Conservation (phyloP, 257 asterid species). For the Solanum stenotomum region DNA sequence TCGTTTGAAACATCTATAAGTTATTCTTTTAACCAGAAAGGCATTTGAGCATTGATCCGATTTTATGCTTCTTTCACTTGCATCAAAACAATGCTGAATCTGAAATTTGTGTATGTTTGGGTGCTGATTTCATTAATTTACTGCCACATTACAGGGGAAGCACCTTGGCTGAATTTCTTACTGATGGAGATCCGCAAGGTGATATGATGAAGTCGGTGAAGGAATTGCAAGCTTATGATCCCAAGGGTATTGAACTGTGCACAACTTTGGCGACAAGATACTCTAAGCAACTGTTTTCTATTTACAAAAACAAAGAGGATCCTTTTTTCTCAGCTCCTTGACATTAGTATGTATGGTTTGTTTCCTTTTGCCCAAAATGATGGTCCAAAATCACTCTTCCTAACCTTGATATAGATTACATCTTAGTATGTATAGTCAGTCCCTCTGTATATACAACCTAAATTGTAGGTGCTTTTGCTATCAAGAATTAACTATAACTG, state of each 20-base stretch:
- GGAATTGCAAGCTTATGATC: slow-evolving; percentile 31
- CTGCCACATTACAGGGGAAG: slow-evolving; percentile 38
- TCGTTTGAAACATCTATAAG: background rate
- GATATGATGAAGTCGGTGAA: slow-evolving; percentile 36
- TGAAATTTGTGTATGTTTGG: background rate
- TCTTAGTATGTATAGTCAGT: background rate
- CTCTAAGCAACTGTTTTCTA: slow-evolving; percentile 50
- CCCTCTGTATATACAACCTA: background rate
- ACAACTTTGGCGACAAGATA: slow-evolving; percentile 28
- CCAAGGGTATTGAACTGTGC: slow-evolving; percentile 35
- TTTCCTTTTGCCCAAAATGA: background rate
- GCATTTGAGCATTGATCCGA: background rate
- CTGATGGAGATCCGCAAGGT: slow-evolving; percentile 33
- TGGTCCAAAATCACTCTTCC: background rate
- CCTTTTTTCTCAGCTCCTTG: slow-evolving; percentile 30
- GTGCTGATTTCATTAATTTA: background rate
- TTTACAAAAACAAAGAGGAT: slow-evolving; percentile 45
- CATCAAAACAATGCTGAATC: background rate
- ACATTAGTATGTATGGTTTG: background rate
- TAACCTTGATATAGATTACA: background rate
- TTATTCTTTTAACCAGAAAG: background rate
- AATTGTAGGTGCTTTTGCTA: background rate
- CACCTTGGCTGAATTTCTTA: slow-evolving; percentile 50
- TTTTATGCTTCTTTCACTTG: background rate
- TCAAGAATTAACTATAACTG: background rate